A percentile compares a stretch with the other conserved stretches of the same genome.
These are phyloP conservation scores for Teunomyces pallodes DNA, from an alignment of 805 yeast species.

Conservation along the genomic window DNA sequence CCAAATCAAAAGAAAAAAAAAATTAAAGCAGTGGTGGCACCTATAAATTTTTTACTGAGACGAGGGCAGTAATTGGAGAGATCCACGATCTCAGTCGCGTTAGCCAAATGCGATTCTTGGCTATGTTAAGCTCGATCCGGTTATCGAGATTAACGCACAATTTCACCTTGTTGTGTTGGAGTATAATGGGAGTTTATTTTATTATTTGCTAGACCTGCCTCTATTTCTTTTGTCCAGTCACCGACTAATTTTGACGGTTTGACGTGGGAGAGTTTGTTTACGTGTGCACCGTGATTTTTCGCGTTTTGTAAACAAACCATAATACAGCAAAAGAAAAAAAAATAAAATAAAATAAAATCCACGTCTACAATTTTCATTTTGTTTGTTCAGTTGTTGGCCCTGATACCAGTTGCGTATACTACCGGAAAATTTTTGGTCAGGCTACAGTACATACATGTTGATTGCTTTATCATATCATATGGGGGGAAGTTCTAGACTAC, in stretches of 20 bases:
- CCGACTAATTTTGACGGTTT: background rate
- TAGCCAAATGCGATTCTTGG: background rate
- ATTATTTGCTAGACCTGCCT: background rate
- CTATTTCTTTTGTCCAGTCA: background rate
- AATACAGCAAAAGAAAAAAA: background rate
- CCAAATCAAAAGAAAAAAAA: background rate
- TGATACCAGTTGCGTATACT: conserved; percentile 2
- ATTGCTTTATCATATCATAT: too few relatives aligned
- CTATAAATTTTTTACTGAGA: background rate
- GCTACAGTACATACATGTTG: background rate
- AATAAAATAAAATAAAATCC: background rate
- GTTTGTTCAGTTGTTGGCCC: background rate
- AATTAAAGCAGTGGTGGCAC: background rate
- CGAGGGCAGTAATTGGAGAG: background rate
- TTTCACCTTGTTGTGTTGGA: background rate
- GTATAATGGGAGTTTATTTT: background rate
- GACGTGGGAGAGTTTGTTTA: background rate
- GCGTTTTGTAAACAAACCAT: conserved; percentile 1
- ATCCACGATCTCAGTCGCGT: background rate
- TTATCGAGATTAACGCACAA: background rate
- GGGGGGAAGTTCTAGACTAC: too few relatives aligned
- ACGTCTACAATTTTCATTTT: background rate
- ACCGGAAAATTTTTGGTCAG: background rate
- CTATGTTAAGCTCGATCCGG: background rate
- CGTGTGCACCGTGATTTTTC: background rate